A percentile compares a stretch with the other conserved stretches of the same genome.
Conservation (phyloP, 805 yeast genomes). For the Maudiozyma serrabonitensis region DNA sequence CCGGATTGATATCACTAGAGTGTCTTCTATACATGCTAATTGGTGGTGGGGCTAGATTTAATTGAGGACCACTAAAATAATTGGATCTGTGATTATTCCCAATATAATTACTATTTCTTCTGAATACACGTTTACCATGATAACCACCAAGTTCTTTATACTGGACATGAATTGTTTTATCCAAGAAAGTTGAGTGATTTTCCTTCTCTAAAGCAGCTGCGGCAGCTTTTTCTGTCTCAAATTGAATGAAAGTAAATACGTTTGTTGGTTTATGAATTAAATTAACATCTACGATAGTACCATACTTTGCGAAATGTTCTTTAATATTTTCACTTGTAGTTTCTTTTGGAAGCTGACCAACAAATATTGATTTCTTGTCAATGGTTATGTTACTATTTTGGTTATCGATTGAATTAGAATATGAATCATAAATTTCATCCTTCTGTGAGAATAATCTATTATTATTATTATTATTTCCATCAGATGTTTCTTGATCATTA, state of each 20-base stretch:
- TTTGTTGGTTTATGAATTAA: constrained; percentile 43
- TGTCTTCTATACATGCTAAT: constrained; percentile 47
- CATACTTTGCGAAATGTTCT: constrained; percentile 58
- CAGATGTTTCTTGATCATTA: background rate
- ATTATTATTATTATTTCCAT: constrained; percentile 3
- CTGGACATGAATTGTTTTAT: constrained; percentile 76
- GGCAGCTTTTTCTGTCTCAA: constrained; percentile 56
- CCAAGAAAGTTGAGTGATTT: constrained; percentile 66
- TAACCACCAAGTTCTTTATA: constrained; percentile 47
- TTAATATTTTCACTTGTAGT: constrained; percentile 46
- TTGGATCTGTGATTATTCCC: constrained; percentile 4
- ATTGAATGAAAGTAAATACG: constrained; percentile 68
- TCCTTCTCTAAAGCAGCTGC: constrained; percentile 81
- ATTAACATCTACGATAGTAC: constrained; percentile 47
- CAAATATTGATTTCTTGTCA: constrained; percentile 66
- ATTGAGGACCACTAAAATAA: constrained; percentile 27
- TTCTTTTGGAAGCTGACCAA: constrained; percentile 56
- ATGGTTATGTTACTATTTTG: constrained; percentile 30
- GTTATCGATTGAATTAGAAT: background rate
- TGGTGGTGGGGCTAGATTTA: constrained; percentile 74
- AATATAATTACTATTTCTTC: constrained; percentile 16
- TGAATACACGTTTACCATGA: constrained; percentile 16
- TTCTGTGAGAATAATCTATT: background rate
- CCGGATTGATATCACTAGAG: constrained; percentile 10
- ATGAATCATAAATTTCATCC: background rate